Percentiles rank a stretch among this genome's conserved stretches.
These are phyloP conservation scores for Pythium myriotylum DNA, from an alignment of 352 stramenopile genomes.

Conservation along the genomic window DNA sequence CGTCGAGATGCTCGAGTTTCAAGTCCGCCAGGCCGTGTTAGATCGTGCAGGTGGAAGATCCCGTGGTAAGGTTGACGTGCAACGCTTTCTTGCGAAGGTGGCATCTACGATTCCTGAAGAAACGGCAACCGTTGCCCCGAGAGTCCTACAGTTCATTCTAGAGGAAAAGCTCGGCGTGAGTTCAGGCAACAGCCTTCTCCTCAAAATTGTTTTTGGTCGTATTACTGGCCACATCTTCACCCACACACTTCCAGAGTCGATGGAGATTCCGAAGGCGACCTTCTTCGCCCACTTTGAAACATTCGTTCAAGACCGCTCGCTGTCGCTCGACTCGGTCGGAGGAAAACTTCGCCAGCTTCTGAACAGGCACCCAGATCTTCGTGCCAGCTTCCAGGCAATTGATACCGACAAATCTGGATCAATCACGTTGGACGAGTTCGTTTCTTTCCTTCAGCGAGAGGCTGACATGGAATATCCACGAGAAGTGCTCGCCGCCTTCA, in stretches of 20 bases:
- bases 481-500: slow-evolving; percentile 36
- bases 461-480: slow-evolving; percentile 36
- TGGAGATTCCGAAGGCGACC: background rate
- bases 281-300: slow-evolving; percentile 37
- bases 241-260: slow-evolving; percentile 19
- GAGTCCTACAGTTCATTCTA: slow-evolving; percentile 31
- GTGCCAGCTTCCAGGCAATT: slow-evolving; percentile 31
- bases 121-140: slow-evolving; percentile 18
- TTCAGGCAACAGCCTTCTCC: slow-evolving; percentile 24
- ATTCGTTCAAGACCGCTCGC: slow-evolving; percentile 33
- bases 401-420: slow-evolving; percentile 41
- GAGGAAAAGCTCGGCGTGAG: slow-evolving; percentile 42
- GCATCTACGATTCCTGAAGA: slow-evolving; percentile 19
- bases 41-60: slow-evolving; percentile 24
- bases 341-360: slow-evolving; percentile 41
- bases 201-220: slow-evolving; percentile 37
- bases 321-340: slow-evolving; percentile 46
- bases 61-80: slow-evolving; percentile 34
- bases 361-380: slow-evolving; percentile 30
- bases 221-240: slow-evolving; percentile 26
- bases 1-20: slow-evolving; percentile 51
- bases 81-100: slow-evolving; percentile 30
- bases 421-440: slow-evolving; percentile 35
- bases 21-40: slow-evolving; percentile 39
- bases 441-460: slow-evolving; percentile 36